Evolutionary conservation across 1,284 basidiomycete genomes (phyloP).

Genomic region (Retiboletus flavoniger): DNA sequence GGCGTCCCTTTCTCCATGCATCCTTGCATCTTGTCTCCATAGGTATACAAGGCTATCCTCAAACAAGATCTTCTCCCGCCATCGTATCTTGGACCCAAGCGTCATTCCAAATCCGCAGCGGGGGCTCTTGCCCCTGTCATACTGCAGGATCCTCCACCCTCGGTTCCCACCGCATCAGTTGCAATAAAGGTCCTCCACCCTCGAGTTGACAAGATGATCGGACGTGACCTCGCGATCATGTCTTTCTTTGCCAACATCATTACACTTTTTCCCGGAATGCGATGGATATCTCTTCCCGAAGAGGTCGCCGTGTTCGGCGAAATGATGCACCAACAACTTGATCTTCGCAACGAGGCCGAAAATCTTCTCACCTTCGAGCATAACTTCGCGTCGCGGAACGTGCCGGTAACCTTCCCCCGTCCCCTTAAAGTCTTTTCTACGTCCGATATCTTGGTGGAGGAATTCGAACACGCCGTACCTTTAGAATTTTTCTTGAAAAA

Average conservation of each 20-base stretch:
- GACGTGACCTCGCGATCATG: slow-evolving; percentile 93
- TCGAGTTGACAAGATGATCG: slow-evolving; percentile 75
- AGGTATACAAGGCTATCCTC: slow-evolving; percentile 87
- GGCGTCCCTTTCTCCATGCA: neutral
- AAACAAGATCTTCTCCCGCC: slow-evolving; percentile 82
- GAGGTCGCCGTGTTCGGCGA: slow-evolving; percentile 92
- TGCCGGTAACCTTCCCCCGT: slow-evolving; percentile 87
- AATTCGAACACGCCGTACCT: slow-evolving; percentile 91
- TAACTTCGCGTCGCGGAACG: slow-evolving; percentile 80
- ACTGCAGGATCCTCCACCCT: slow-evolving; percentile 59
- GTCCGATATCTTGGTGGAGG: slow-evolving; percentile 84
- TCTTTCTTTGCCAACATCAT: slow-evolving; percentile 84
- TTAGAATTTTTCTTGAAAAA: slow-evolving; percentile 86
- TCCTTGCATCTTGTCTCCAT: slow-evolving; percentile 4
- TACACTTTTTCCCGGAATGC: slow-evolving; percentile 85
- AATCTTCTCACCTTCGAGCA: slow-evolving; percentile 85
- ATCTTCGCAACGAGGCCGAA: slow-evolving; percentile 87
- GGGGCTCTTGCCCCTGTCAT: slow-evolving; percentile 55
- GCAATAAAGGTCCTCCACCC: slow-evolving; percentile 98
- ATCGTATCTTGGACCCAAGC: slow-evolving; percentile 70
- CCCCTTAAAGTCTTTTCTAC: slow-evolving; percentile 82
- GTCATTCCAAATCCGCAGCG: slow-evolving; percentile 48
- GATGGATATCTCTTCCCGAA: slow-evolving; percentile 96
- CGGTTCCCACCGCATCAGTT: slow-evolving; percentile 78
- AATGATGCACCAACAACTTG: slow-evolving; percentile 98